Evolutionary conservation across 208 protist species (phyloP), one percentile per base, ranked within the genome.

Genomic region (Leishmania tarentolae): DNA sequence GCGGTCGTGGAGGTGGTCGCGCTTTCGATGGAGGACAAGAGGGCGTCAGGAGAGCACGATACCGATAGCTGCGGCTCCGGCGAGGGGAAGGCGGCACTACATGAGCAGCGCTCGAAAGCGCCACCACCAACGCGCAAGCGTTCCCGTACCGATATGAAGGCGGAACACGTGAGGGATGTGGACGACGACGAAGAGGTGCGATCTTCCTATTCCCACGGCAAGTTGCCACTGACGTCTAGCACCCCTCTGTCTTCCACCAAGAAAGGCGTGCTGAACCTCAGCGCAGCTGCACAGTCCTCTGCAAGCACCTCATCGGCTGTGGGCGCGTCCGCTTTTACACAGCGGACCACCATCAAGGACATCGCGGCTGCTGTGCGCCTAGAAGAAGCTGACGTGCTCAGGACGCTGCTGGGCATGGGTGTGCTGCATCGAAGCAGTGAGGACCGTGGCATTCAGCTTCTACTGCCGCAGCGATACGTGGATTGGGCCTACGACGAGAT

Each of bases 341-440:
- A 21, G 35, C 74, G 76, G 40, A 84, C 71, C 9, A 91, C 84
- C 31, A 78, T 95, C 8, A 79, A 83, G 28, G 81, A 93, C 15
- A 94, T 98, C 59, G 93, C 93, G 3, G 70, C 76, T 37, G 83
- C 84, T 57, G 88, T 93, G 66, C 84, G 87, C 7, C 80, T 98
- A 66, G 94, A 96, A 75, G 93, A 94, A 70, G 86, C 89, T 9
- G 94, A 98, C 78, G 94, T 95, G 71, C 85, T 94, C 52, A 85
- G 82, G 63, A 92, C 93, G 42, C 70, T 98, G 76, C 82, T 96
- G 44, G 69, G 74, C 42, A 91, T 95, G 83, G 94, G 94, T n/a
- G 68, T 97, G 37, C 80, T 97, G 61, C 94, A 97, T 74, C 88
- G 87, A 59, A 92, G 87, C 81, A 85, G 90, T 13, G 92, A 96